Evolutionary conservation across 768 basidiomycete species (phyloP), one percentile per base, ranked within the genome.

Genomic region (Boletus vermiculosoides): DNA sequence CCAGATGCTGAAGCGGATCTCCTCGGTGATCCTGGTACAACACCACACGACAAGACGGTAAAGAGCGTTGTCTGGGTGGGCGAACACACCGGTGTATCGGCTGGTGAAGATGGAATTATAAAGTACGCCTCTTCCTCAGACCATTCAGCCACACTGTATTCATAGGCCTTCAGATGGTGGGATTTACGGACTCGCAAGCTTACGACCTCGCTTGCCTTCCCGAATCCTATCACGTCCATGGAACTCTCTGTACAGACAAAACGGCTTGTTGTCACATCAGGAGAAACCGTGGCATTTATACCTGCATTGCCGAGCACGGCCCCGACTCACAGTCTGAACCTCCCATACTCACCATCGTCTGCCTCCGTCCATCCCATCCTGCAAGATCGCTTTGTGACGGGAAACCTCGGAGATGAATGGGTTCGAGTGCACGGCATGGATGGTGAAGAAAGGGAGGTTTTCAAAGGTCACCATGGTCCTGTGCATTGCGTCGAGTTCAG

Each of bases 391-490:
- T 98, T 98, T 73, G 89, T 98, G 55, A 94, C 93, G 0, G 97
- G 97, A 40, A 92, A 86, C 63, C 79, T 82, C 50, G 83, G 81
- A 15, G 97, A 99, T 71, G 94, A 98, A 65, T 98, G 97, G 97
- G 94, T 99, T 45, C 82, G 96, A 36, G 85, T 98, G 31, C 94
- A 98, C 70, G 89, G 88, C 16, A 85, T 95, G 67, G 83, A 89
- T 33, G 97, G 96, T 2, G 86, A 88, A 71, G 95, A 99, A 76
- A 76, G 83, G 60, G 96, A 98, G 55, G 83, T 97, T 31, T 80
- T 94, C 56, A 96, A 97, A 73, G 96, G 96, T 5, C 97, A 98
- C 67, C 97, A 98, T 69, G 97, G 96, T 23, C 95, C 96, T 20
- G 95, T 98, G 18, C 94, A 96, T 65, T 92, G 91, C 53, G 88